Percentiles rank a stretch among this genome's conserved stretches.
Evolutionary conservation across 192 early-diverging fungal genomes (phyloP).

Genomic region (Geranomyces michiganensis): DNA sequence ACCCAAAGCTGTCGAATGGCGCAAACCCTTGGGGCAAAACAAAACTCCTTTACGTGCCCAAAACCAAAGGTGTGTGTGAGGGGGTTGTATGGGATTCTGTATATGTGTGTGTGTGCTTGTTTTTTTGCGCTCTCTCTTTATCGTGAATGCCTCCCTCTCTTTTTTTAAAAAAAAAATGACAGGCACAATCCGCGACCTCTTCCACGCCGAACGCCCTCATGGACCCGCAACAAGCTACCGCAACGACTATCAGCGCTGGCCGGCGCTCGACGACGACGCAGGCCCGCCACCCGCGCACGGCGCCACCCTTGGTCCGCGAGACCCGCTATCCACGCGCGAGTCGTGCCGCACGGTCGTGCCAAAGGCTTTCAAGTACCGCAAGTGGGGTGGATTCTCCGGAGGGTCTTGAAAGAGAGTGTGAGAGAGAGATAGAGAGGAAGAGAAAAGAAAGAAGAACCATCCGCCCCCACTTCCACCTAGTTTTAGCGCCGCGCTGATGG

Average conservation of each 20-base stretch:
- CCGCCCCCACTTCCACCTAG: no score
- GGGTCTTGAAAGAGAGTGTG: no score
- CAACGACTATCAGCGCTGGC: conserved; percentile 14
- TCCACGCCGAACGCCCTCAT: background rate
- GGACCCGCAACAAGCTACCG: background rate
- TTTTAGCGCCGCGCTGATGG: no score
- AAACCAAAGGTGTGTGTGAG: conserved; percentile 11
- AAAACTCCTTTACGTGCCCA: conserved; percentile 22
- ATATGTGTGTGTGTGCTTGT: background rate
- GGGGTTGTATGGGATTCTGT: background rate
- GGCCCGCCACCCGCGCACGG: background rate
- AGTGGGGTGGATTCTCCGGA: conserved; percentile 19
- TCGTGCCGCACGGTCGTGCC: conserved; percentile 20
- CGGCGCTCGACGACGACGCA: conserved; percentile 8
- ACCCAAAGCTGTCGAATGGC: background rate
- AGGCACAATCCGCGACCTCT: conserved; percentile 18
- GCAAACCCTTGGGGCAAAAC: conserved; percentile 33
- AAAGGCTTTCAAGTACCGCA: conserved; percentile 16
- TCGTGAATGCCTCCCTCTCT: background rate
- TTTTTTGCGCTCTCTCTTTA: background rate
- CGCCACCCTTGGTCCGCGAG: background rate
- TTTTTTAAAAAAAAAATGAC: background rate
- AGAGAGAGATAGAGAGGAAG: no score
- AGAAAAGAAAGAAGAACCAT: no score
- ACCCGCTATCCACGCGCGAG: background rate